phyloP scores from a whole-genome alignment of 495 filamentous ascomycete species.

The Hypomontagnella submonticulosa region DNA sequence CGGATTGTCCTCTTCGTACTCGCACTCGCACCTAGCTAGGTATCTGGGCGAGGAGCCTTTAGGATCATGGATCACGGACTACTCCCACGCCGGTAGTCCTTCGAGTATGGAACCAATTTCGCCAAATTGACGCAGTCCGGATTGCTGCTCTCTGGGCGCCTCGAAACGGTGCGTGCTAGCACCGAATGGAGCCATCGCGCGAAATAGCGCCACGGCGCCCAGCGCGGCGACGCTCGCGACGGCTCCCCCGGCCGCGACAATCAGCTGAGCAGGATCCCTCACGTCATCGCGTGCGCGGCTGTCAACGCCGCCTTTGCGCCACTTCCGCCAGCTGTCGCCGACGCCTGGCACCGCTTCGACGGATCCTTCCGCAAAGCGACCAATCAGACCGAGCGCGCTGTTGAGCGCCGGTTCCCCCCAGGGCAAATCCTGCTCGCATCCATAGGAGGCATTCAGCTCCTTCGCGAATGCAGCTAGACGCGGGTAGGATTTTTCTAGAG shows the following conservation, averaged over 20 bases:
- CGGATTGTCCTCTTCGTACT: neutral
- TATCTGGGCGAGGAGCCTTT: slow-evolving; percentile 4
- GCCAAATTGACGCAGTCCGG: slow-evolving; percentile 48
- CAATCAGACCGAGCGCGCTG: slow-evolving; percentile 36
- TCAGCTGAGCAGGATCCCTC: slow-evolving; percentile 37
- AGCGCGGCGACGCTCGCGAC: slow-evolving; percentile 39
- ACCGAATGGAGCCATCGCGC: slow-evolving; percentile 46
- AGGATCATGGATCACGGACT: neutral
- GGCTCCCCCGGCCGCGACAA: slow-evolving; percentile 33
- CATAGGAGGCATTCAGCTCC: slow-evolving; percentile 58
- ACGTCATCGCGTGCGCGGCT: slow-evolving; percentile 39
- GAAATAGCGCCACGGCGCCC: slow-evolving; percentile 41
- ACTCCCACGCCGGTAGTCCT: slow-evolving; percentile 28
- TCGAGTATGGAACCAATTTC: slow-evolving; percentile 51
- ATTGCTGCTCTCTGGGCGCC: slow-evolving; percentile 9
- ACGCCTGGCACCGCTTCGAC: slow-evolving; percentile 45
- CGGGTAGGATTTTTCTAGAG: slow-evolving; percentile 67
- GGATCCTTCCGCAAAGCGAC: slow-evolving; percentile 47
- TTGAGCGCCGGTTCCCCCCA: slow-evolving; percentile 28
- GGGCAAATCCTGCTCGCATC: slow-evolving; percentile 27
- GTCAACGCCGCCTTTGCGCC: slow-evolving; percentile 42
- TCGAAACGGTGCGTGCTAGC: slow-evolving; percentile 50
- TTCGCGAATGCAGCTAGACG: slow-evolving; percentile 65
- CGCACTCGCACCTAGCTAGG: neutral
- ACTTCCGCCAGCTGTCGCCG: slow-evolving; percentile 43